Percentiles rank a stretch among this genome's conserved stretches.
These are phyloP conservation scores for Phalaenopsis hybrid DNA, from an alignment of 116 monocot genomes.

Conservation along the genomic window DNA sequence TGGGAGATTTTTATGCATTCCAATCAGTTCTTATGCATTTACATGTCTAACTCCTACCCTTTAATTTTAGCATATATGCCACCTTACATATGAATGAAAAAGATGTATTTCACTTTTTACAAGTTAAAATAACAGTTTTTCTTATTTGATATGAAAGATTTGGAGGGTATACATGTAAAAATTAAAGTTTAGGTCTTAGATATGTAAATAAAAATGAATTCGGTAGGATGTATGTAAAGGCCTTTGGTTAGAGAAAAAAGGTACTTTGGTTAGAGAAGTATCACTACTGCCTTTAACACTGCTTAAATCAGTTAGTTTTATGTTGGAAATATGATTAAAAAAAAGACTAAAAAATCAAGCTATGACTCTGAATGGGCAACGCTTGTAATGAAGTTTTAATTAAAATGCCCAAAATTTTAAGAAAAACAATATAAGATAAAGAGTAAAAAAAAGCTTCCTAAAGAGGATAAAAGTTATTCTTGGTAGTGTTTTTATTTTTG, in stretches of 20 bases:
- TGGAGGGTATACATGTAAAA: too few relatives aligned
- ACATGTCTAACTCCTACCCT: too few relatives aligned
- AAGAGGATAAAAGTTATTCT: background rate
- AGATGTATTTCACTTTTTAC: too few relatives aligned
- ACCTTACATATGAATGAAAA: too few relatives aligned
- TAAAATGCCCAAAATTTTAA: background rate
- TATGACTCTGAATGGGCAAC: background rate
- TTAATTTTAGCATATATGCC: too few relatives aligned
- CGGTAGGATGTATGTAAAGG: too few relatives aligned
- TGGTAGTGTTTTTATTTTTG: background rate
- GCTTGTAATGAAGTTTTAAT: background rate
- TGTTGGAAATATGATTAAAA: background rate
- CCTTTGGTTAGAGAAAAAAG: background rate
- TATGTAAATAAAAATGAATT: too few relatives aligned
- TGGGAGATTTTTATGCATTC: too few relatives aligned
- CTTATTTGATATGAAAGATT: too few relatives aligned
- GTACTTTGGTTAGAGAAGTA: background rate
- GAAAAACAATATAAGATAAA: background rate
- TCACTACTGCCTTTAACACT: background rate
- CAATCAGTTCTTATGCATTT: too few relatives aligned
- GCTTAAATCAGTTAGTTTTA: background rate
- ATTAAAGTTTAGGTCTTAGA: too few relatives aligned
- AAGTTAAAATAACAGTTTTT: too few relatives aligned
- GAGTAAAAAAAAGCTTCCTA: background rate
- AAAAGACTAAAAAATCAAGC: background rate